Conservation (phyloP, 2,329 filamentous ascomycete species). For the Pseudomassariella vexata region DNA sequence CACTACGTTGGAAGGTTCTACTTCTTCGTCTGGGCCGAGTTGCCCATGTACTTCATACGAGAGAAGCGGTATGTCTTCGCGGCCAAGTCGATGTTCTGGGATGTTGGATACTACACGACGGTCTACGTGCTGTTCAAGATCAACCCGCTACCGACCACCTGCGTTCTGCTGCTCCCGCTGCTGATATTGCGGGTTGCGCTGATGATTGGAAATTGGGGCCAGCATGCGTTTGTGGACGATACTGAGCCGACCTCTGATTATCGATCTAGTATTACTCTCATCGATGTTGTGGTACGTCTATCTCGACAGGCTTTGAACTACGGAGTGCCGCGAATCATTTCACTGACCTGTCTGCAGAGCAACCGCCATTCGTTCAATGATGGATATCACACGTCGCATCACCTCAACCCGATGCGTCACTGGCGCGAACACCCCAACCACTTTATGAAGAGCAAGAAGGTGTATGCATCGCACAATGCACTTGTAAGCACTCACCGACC, state of each 20-base stretch:
- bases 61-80: conserved; percentile 54
- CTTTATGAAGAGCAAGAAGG: conserved; percentile 63
- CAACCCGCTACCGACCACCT: conserved; percentile 52
- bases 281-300: conserved; percentile 67
- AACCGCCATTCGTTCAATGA: conserved; percentile 82
- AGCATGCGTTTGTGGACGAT: conserved; percentile 75
- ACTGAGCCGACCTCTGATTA: conserved; percentile 72
- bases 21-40: conserved; percentile 67
- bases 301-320: conserved; percentile 2
- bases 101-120: conserved; percentile 49
- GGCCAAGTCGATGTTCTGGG: conserved; percentile 53
- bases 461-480: conserved; percentile 61
- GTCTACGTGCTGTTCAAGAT: conserved; percentile 44
- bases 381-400: conserved; percentile 76
- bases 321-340: conserved; percentile 3
- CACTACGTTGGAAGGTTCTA: conserved; percentile 69
- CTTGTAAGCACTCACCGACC: conserved; percentile 32
- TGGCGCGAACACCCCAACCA: conserved; percentile 76
- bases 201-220: conserved; percentile 82
- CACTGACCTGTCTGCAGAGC: conserved; percentile 41
- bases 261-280: conserved; percentile 70
- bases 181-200: conserved; percentile 61
- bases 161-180: conserved; percentile 63
- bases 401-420: conserved; percentile 71
- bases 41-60: conserved; percentile 66